Conservation (phyloP, 2,329 filamentous ascomycete species). For the Exophiala sideris region DNA sequence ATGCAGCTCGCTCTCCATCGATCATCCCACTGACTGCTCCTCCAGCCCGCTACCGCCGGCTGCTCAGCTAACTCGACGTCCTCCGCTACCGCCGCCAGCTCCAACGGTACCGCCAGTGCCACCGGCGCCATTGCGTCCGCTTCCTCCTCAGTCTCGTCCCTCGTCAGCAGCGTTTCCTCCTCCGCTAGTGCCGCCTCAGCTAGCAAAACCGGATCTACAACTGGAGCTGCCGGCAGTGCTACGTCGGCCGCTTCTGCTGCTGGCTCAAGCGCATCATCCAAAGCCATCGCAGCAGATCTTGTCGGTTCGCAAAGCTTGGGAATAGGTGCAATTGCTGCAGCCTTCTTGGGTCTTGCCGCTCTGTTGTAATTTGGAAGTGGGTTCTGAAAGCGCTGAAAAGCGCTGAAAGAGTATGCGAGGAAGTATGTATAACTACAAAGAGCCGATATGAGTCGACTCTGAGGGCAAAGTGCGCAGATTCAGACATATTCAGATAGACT, state of each 20-base stretch:
- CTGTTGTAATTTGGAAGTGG: constrained; percentile 7
- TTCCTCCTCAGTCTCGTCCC: constrained; percentile 14
- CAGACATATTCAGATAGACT: too few relatives aligned
- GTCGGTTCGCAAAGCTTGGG: constrained; percentile 7
- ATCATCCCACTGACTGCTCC: constrained; percentile 27
- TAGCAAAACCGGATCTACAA: constrained; percentile 1
- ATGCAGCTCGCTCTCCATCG: not conserved
- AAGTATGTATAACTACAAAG: not conserved
- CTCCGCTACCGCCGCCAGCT: constrained; percentile 9
- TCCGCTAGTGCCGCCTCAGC: constrained; percentile 17
- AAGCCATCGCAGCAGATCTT: constrained; percentile 13
- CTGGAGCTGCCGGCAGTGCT: not conserved
- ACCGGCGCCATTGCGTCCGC: constrained; percentile 14
- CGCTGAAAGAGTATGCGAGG: not conserved
- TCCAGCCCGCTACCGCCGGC: constrained; percentile 14
- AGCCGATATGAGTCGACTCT: not conserved
- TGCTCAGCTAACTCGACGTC: constrained; percentile 8
- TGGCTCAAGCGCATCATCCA: constrained; percentile 7
- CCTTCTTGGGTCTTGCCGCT: constrained; percentile 21
- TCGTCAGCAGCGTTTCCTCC: not conserved
- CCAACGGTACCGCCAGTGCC: constrained; percentile 21
- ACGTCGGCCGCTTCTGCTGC: constrained; percentile 11
- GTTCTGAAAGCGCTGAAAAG: not conserved
- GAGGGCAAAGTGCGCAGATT: not conserved
- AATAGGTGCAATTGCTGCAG: constrained; percentile 16